Evolutionary conservation across 805 yeast species (phyloP).

Genomic region (Yamadazyma ubonensis): DNA sequence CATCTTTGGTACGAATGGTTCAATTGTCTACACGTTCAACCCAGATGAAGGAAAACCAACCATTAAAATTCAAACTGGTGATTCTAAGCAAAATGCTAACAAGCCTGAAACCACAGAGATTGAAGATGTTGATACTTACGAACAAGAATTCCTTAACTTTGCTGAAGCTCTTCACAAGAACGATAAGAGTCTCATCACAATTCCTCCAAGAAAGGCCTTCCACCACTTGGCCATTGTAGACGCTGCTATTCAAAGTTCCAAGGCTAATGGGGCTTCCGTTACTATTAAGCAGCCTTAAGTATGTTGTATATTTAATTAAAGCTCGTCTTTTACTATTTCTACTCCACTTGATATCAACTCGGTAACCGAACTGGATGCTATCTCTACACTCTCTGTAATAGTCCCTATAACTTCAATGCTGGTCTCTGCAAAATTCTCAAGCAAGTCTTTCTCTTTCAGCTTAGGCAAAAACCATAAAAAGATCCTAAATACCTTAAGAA

Average conservation of each 20-base stretch:
- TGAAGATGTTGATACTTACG: conserved; percentile 44
- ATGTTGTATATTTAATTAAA: conserved; percentile 1
- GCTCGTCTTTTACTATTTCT: conserved; percentile 9
- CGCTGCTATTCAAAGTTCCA: conserved; percentile 75
- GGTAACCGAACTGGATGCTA: no score
- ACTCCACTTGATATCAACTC: no score
- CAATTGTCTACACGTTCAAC: conserved; percentile 65
- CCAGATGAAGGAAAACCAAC: conserved; percentile 42
- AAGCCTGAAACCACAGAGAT: conserved; percentile 40
- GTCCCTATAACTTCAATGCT: no score
- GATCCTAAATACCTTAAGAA: conserved; percentile 36
- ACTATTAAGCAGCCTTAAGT: conserved; percentile 14
- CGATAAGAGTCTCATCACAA: conserved; percentile 56
- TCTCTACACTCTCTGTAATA: no score
- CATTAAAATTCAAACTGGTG: conserved; percentile 34
- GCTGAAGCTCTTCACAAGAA: conserved; percentile 58
- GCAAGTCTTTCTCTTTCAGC: conserved; percentile 2
- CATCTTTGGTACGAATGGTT: conserved; percentile 79
- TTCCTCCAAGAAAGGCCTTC: conserved; percentile 77
- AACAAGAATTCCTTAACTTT: conserved; percentile 49
- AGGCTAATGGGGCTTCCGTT: conserved; percentile 50
- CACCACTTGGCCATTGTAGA: conserved; percentile 91
- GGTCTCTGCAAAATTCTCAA: conserved; percentile 1
- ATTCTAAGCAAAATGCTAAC: conserved; percentile 49
- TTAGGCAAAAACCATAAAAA: conserved; percentile 21